phyloP scores from a whole-genome alignment of 2,329 filamentous ascomycete species.

The Colletotrichum cordylinicola region DNA sequence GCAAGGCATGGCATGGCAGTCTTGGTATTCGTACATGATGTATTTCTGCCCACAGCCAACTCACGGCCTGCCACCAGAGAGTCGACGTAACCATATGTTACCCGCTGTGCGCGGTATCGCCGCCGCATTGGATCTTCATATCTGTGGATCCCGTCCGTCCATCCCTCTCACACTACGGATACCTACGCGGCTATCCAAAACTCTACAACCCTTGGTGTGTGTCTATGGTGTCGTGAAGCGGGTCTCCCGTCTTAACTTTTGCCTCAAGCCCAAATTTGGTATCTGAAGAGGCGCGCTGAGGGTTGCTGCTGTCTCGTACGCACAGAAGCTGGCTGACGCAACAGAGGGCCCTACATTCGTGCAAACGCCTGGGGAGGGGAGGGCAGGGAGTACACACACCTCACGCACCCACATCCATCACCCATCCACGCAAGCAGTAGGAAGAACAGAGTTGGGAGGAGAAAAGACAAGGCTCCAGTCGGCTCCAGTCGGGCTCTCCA shows the following conservation, averaged over 20 bases:
- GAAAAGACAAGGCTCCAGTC: neutral
- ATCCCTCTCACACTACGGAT: neutral
- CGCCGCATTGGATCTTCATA: neutral
- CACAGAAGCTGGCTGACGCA: constrained; percentile 7
- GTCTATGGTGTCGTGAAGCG: neutral
- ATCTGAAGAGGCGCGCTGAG: neutral
- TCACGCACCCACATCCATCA: neutral
- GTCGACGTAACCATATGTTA: neutral
- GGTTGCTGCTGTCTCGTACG: neutral
- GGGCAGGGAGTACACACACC: neutral
- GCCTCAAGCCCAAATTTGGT: constrained; percentile 2
- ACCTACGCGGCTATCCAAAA: neutral
- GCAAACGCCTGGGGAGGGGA: neutral
- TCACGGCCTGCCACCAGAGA: neutral
- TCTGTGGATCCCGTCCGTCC: neutral
- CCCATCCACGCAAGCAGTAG: neutral
- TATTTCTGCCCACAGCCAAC: neutral
- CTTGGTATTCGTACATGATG: neutral
- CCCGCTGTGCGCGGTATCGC: constrained; percentile 1
- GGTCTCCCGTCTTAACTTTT: constrained; percentile 4
- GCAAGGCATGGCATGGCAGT: neutral
- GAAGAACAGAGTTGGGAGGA: neutral
- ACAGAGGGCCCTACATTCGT: neutral
- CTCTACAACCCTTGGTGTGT: neutral
- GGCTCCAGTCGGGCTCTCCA: neutral